phyloP scores from a whole-genome alignment of 2,329 filamentous ascomycete genomes.

The Colletotrichum lentis region DNA sequence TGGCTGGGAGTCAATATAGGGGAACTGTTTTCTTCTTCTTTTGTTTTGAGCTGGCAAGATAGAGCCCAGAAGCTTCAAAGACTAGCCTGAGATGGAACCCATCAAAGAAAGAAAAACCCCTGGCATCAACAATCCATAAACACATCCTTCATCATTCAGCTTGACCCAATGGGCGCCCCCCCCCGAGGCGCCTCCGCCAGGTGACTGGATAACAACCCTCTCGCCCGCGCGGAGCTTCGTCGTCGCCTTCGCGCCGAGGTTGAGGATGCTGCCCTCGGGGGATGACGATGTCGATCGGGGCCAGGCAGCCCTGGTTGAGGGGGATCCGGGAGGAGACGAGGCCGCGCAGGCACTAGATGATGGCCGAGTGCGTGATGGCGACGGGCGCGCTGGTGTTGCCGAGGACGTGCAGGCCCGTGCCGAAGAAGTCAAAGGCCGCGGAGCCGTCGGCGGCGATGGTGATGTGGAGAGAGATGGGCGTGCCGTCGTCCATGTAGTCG shows the following conservation, averaged over 20 bases:
- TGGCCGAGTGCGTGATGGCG: constrained; percentile 46
- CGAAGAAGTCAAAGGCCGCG: constrained; percentile 64
- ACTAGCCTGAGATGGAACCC: background rate
- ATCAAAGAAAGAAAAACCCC: background rate
- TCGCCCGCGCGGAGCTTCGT: constrained; percentile 34
- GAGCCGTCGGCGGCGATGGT: constrained; percentile 73
- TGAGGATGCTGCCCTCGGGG: constrained; percentile 78
- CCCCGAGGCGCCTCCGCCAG: constrained; percentile 36
- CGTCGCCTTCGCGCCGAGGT: constrained; percentile 37
- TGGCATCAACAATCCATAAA: background rate
- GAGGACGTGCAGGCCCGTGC: constrained; percentile 62
- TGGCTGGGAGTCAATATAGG: too few species aligned
- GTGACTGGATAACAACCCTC: constrained; percentile 37
- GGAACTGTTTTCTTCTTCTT: too few species aligned
- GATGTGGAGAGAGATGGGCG: constrained; percentile 43
- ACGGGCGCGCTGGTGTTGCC: constrained; percentile 46
- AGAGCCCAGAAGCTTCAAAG: too few species aligned
- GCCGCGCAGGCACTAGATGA: constrained; percentile 76
- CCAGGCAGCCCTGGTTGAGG: constrained; percentile 84
- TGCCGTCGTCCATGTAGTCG: constrained; percentile 76
- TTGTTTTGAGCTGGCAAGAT: background rate
- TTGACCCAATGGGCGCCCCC: constrained; percentile 21
- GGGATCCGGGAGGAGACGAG: constrained; percentile 84
- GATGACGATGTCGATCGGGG: constrained; percentile 77
- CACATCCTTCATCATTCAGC: background rate